Conservation (phyloP, 768 basidiomycete genomes). For the Trametes sanguinea region DNA sequence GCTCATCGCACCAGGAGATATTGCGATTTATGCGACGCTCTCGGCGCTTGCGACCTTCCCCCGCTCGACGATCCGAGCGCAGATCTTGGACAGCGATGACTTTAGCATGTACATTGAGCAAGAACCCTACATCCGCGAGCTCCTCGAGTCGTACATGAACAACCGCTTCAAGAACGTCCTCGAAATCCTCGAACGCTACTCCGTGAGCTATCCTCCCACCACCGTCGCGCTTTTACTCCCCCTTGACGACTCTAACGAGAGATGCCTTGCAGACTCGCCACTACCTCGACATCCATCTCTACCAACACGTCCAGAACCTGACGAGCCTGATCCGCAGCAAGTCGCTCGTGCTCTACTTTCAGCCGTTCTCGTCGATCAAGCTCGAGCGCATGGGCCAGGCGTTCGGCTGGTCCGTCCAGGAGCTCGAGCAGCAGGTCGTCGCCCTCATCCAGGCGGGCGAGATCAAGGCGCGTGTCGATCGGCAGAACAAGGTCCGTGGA, state of each 20-base stretch:
- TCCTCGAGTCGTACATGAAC: constrained; percentile 82
- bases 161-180: constrained; percentile 86
- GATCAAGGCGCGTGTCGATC: constrained; percentile 84
- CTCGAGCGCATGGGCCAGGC: constrained; percentile 82
- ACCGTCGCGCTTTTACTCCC: not conserved
- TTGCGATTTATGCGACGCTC: constrained; percentile 84
- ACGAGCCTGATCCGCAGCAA: constrained; percentile 71
- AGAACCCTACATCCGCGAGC: constrained; percentile 83
- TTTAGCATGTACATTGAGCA: constrained; percentile 83
- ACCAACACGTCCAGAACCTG: constrained; percentile 64
- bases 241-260: not conserved
- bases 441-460: constrained; percentile 73
- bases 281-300: constrained; percentile 75
- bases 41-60: constrained; percentile 80
- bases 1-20: constrained; percentile 79
- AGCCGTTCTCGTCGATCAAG: constrained; percentile 83
- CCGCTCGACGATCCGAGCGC: constrained; percentile 67
- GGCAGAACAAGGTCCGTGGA: constrained; percentile 74
- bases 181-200: constrained; percentile 69
- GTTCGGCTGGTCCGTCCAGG: constrained; percentile 78
- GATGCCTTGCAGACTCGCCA: constrained; percentile 64
- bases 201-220: constrained; percentile 43
- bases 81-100: constrained; percentile 64
- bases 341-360: constrained; percentile 85
- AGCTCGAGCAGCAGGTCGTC: constrained; percentile 75